A percentile compares a stretch with the other conserved stretches of the same genome.
Evolutionary conservation across 2,329 filamentous ascomycete species (phyloP).

Genomic region (Diplodia sapinea): DNA sequence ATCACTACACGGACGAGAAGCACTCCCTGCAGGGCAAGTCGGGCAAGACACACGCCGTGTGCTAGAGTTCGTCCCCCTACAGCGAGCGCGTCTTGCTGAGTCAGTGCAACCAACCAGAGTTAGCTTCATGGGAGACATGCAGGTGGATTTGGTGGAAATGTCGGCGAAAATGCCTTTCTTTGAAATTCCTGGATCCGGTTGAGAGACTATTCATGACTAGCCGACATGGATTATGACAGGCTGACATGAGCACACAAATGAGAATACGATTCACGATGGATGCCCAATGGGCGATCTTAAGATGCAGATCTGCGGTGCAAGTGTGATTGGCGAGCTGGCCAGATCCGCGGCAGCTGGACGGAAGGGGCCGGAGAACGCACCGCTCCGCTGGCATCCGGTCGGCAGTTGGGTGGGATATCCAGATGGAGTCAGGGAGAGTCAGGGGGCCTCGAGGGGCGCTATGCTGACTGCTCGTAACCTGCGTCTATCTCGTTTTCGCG

Average conservation of each 20-base stretch:
- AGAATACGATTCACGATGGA: neutral
- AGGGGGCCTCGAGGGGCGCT: neutral
- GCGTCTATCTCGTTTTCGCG: neutral
- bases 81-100: neutral
- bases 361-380: conserved; percentile 6
- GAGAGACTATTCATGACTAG: conserved; percentile 3
- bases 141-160: neutral
- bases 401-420: neutral
- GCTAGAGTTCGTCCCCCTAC: conserved; percentile 56
- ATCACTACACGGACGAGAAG: conserved; percentile 70
- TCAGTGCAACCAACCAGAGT: neutral
- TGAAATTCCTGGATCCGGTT: neutral
- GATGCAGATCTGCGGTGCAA: neutral
- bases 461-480: neutral
- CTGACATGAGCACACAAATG: neutral
- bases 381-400: conserved; percentile 13
- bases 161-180: neutral
- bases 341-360: neutral
- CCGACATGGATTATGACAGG: conserved; percentile 12
- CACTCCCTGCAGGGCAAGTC: conserved; percentile 89
- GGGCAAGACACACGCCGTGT: conserved; percentile 88
- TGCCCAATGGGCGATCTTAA: conserved; percentile 17
- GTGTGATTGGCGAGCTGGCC: conserved; percentile 15
- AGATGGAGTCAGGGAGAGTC: neutral
- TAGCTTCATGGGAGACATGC: neutral